Conservation (phyloP, 345 rosid genomes). For the Citrus sp. region DNA sequence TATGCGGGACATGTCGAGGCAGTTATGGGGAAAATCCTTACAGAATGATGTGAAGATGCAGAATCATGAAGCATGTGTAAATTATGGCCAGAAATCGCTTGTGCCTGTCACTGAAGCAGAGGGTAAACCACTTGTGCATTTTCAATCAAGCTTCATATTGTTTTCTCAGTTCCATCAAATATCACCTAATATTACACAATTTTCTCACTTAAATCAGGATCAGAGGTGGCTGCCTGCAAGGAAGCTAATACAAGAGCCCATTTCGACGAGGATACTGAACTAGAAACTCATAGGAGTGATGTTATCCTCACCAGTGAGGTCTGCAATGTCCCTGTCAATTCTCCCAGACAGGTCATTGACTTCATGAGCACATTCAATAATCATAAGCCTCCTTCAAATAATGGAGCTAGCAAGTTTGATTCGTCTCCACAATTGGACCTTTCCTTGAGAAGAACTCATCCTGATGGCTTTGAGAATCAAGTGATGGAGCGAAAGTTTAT, state of each 20-base stretch:
- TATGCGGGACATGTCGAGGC: conserved; percentile 22
- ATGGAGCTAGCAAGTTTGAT: conserved; percentile 34
- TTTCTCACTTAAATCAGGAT: conserved; percentile 16
- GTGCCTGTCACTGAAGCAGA: conserved; percentile 29
- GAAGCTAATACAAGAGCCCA: conserved; percentile 13
- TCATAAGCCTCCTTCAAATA: conserved; percentile 28
- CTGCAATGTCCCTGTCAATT: conserved; percentile 20
- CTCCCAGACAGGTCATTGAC: conserved; percentile 59
- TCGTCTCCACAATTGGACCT: conserved; percentile 62
- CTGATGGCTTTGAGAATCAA: conserved; percentile 38
- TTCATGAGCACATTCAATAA: conserved; percentile 62
- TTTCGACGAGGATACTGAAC: conserved; percentile 21
- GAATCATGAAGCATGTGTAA: conserved; percentile 16
- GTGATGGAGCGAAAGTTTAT: conserved; percentile 42
- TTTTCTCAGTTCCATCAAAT: not conserved
- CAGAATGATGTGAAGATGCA: conserved; percentile 19
- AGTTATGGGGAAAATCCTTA: conserved; percentile 19
- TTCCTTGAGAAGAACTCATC: conserved; percentile 58
- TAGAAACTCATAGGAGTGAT: conserved; percentile 26
- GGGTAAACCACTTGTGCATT: conserved; percentile 27
- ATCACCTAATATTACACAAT: conserved; percentile 8
- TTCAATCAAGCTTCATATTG: conserved; percentile 6
- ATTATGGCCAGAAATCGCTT: conserved; percentile 21
- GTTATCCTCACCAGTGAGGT: conserved; percentile 17
- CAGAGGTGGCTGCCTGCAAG: conserved; percentile 20